A percentile compares a stretch with the other conserved stretches of the same genome.
Evolutionary conservation across 2,329 filamentous ascomycete species (phyloP).

Genomic region (Exophiala phaeomuriformis): DNA sequence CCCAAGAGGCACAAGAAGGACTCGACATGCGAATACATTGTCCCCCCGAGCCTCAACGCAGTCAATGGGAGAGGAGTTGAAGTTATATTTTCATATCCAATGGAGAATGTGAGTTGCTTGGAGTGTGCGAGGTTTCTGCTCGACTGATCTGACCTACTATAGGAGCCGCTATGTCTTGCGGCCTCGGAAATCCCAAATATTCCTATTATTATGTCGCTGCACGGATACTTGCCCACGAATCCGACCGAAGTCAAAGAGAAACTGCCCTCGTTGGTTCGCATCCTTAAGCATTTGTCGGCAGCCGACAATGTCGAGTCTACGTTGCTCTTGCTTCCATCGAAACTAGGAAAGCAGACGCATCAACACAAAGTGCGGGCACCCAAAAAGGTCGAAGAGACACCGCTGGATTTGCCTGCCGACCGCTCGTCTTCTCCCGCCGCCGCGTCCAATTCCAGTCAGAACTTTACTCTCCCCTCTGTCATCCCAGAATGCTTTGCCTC

Average conservation of each 20-base stretch:
- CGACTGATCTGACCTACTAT: neutral
- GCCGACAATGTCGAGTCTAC: slow-evolving; percentile 51
- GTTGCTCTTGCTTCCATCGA: slow-evolving; percentile 47
- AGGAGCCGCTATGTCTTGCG: slow-evolving; percentile 19
- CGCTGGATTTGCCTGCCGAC: slow-evolving; percentile 28
- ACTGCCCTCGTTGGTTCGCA: slow-evolving; percentile 19
- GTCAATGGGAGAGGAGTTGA: slow-evolving; percentile 20
- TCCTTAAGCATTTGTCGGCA: slow-evolving; percentile 43
- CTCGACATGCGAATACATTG: slow-evolving; percentile 24
- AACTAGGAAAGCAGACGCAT: slow-evolving; percentile 10
- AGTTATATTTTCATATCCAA: slow-evolving; percentile 25
- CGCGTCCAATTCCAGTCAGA: slow-evolving; percentile 31
- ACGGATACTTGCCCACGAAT: slow-evolving; percentile 34
- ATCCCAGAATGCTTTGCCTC: slow-evolving; percentile 70
- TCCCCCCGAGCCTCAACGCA: slow-evolving; percentile 20
- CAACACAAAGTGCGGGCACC: slow-evolving; percentile 13
- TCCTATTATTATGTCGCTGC: slow-evolving; percentile 37
- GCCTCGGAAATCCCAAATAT: slow-evolving; percentile 22
- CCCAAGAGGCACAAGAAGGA: slow-evolving; percentile 15
- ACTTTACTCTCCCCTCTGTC: slow-evolving; percentile 36
- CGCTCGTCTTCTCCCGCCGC: slow-evolving; percentile 30
- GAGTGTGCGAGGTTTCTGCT: neutral
- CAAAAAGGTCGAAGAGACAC: slow-evolving; percentile 17
- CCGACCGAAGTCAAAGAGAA: slow-evolving; percentile 30
- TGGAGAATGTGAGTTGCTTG: slow-evolving; percentile 14